Evolutionary conservation across 75 land plant species (phyloP), one percentile per base, ranked within the genome.

Genomic region (Ceratopteris richardii): DNA sequence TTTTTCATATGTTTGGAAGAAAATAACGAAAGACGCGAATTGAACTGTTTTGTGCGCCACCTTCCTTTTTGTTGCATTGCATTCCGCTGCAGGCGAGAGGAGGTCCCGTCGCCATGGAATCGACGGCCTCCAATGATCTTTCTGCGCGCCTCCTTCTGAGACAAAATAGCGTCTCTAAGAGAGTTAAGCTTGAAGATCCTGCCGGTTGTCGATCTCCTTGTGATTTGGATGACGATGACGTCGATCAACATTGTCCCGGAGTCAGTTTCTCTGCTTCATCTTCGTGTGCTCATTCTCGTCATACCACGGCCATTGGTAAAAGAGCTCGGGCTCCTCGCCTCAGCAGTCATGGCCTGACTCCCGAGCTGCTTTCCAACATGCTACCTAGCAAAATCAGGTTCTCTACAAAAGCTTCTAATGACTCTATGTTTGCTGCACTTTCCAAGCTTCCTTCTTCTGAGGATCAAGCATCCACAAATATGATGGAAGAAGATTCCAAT

Each of bases 271-370:
- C 21, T 17, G n/a, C 48, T 20, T 4, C 14, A 46, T 46, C 48
- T n/a, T 46, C 48, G 4, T 46, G 14, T 14, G 2, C 48, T 4
- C 48, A 5, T 2, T 46, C 48, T 17, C 17, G 21, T 4, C 48
- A 2, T 17, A 4, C 4, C 21, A 20, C 4, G 14, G 21, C 14
- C 48, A 20, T 4, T 3, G 48, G 48, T 7, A 46, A 46, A 20
- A 17, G 48, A 17, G 14, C 48, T 17, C 48, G 48, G 4, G 14
- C 18, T n/a, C 23, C 60, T 7, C 31, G 39, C 16, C 30, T 57
- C 33, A 57, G 60, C 60, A 57, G 60, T 40, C 60, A 57, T 33
- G 60, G 60, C 16, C 20, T 57, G 5, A 29, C 60, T 20, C 33
- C 60, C 30, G 60, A 57, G 12, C 60, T 57, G n/a, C 30, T 57